Evolutionary conservation across 2,329 filamentous ascomycete genomes (phyloP).

Genomic region (Metarhizium anisopliae): DNA sequence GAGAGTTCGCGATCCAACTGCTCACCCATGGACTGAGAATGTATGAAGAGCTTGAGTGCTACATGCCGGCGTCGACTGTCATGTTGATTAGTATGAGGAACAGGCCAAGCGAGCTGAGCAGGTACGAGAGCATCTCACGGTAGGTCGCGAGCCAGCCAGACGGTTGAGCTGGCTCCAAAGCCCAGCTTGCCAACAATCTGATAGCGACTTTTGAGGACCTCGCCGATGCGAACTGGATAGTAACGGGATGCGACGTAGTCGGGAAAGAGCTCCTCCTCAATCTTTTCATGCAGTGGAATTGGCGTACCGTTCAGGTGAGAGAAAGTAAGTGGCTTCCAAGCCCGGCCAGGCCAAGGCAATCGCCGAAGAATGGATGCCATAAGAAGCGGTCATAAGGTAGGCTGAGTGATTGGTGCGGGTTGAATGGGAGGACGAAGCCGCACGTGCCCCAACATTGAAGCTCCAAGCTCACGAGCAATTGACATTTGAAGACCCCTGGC

Average conservation of each 20-base stretch:
- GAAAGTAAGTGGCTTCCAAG: conserved; percentile 9
- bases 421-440: too few species aligned
- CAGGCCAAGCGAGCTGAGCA: too few species aligned
- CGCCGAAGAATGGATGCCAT: conserved; percentile 4
- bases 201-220: conserved; percentile 20
- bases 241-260: conserved; percentile 14
- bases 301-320: conserved; percentile 6
- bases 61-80: not conserved
- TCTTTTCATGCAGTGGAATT: not conserved
- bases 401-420: too few species aligned
- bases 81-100: too few species aligned
- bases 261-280: conserved; percentile 15
- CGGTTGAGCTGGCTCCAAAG: conserved; percentile 30
- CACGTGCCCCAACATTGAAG: too few species aligned
- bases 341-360: conserved; percentile 3
- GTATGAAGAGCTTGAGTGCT: not conserved
- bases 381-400: too few species aligned
- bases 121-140: conserved; percentile 6
- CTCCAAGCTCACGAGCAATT: too few species aligned
- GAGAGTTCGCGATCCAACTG: not conserved
- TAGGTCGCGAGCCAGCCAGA: conserved; percentile 30
- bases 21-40: not conserved
- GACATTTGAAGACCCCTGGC: too few species aligned
- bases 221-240: conserved; percentile 15
- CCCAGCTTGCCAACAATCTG: conserved; percentile 31